A percentile compares a stretch with the other conserved stretches of the same genome.
Evolutionary conservation across 306 rosid genomes (phyloP).

Genomic region (Quercus ilex): DNA sequence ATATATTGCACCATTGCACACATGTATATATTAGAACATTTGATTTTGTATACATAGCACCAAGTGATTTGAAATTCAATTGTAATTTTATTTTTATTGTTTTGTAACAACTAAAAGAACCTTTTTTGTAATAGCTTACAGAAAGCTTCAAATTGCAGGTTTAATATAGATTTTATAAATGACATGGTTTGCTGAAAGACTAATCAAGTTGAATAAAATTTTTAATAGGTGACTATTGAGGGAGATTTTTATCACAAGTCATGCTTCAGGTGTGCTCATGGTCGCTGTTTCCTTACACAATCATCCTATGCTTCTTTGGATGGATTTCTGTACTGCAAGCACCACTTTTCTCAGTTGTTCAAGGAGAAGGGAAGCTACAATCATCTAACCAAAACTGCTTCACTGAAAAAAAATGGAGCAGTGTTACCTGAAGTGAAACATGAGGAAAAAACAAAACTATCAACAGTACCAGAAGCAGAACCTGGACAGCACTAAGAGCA

Average conservation of each 20-base stretch:
- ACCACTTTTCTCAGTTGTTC: constrained; percentile 73
- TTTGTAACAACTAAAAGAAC: no score
- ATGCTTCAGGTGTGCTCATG: constrained; percentile 75
- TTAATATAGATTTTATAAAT: no score
- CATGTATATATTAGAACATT: no score
- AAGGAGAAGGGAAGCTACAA: constrained; percentile 78
- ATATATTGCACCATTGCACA: no score
- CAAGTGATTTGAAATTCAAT: no score
- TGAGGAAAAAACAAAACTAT: neutral
- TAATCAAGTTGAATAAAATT: neutral
- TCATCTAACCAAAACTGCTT: constrained; percentile 50
- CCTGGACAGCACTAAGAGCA: constrained; percentile 20
- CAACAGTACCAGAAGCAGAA: constrained; percentile 8
- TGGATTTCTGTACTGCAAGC: constrained; percentile 75
- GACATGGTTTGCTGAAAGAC: no score
- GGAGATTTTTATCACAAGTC: constrained; percentile 66
- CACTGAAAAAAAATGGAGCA: constrained; percentile 40
- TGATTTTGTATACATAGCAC: no score
- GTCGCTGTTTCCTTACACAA: constrained; percentile 55
- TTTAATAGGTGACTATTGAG: constrained; percentile 57
- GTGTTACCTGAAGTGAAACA: neutral
- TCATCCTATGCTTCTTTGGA: constrained; percentile 75
- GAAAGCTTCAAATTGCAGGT: no score
- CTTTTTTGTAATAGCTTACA: no score
- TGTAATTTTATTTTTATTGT: no score